phyloP scores from a whole-genome alignment of 106 monocot genomes.

The Ottelia alismoides region DNA sequence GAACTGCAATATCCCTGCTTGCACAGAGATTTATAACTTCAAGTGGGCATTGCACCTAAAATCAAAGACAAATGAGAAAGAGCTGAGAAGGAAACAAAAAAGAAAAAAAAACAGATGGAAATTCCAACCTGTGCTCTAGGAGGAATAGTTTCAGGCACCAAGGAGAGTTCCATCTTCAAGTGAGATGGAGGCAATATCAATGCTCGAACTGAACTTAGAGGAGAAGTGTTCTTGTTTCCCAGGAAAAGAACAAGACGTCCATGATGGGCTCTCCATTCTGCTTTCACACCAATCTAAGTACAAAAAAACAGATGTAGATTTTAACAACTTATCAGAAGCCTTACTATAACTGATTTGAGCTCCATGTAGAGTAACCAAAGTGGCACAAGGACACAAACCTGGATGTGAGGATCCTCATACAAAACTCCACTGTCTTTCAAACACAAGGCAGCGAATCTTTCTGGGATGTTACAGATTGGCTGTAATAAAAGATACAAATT shows the following conservation, averaged over 20 bases:
- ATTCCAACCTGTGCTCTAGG: constrained; percentile 56
- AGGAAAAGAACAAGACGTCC: constrained; percentile 78
- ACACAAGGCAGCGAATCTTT: constrained; percentile 75
- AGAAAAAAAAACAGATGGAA: background rate
- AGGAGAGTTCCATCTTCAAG: constrained; percentile 56
- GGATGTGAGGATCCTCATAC: constrained; percentile 91
- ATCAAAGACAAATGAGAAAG: background rate
- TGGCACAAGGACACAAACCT: no score
- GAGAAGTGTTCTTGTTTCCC: constrained; percentile 83
- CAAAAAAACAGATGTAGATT: no score
- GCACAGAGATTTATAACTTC: constrained; percentile 81
- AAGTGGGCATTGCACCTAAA: constrained; percentile 93
- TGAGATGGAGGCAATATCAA: constrained; percentile 68
- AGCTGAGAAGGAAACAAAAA: background rate
- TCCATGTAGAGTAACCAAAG: no score
- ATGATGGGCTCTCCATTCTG: constrained; percentile 71
- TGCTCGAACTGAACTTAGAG: constrained; percentile 53
- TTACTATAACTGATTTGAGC: no score
- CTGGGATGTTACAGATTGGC: constrained; percentile 72
- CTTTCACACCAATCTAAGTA: constrained; percentile 71
- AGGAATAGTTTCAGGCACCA: constrained; percentile 87
- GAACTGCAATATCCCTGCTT: constrained; percentile 87
- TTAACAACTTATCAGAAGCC: no score
- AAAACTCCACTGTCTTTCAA: constrained; percentile 95
- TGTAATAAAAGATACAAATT: constrained; percentile 22